These are phyloP conservation scores for Hyparrhenia diplandra DNA, from an alignment of 176 grass and related monocot genomes.

Conservation along the genomic window DNA sequence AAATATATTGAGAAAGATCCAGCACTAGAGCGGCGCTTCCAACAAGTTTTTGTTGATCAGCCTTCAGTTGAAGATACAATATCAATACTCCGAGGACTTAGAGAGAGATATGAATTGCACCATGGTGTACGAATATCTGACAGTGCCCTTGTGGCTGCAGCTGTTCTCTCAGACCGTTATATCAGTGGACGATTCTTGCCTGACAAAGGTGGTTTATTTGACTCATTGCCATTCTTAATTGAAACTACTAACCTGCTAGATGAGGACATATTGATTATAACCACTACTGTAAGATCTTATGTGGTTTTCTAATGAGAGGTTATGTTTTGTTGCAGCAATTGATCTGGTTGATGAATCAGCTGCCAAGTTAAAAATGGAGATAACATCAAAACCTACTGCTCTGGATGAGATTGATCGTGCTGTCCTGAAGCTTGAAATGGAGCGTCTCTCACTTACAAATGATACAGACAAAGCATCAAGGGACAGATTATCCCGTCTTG, in stretches of 20 bases:
- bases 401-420: slow-evolving; percentile 95
- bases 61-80: slow-evolving; percentile 96
- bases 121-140: slow-evolving; percentile 97
- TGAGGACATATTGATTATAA: neutral
- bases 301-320: slow-evolving; percentile 18
- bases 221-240: neutral
- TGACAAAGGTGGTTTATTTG: slow-evolving; percentile 74
- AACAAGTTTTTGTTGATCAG: slow-evolving; percentile 98
- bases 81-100: slow-evolving; percentile 84
- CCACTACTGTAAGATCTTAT: slow-evolving; percentile 9
- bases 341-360: slow-evolving; percentile 97
- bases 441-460: slow-evolving; percentile 93
- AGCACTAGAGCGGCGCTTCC: slow-evolving; percentile 93
- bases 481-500: slow-evolving; percentile 74
- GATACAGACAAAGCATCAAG: slow-evolving; percentile 98
- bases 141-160: slow-evolving; percentile 83
- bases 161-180: slow-evolving; percentile 83
- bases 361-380: slow-evolving; percentile 99
- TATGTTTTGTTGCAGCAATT: slow-evolving; percentile 66
- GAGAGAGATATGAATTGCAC: slow-evolving; percentile 96
- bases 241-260: neutral
- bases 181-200: slow-evolving; percentile 98
- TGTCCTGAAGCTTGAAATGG: slow-evolving; percentile 97
- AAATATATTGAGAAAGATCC: slow-evolving; percentile 99
- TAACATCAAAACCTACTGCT: slow-evolving; percentile 94